These are phyloP conservation scores for Malbranchea cinnamomea DNA, from an alignment of 2,329 filamentous ascomycete species.

Conservation along the genomic window DNA sequence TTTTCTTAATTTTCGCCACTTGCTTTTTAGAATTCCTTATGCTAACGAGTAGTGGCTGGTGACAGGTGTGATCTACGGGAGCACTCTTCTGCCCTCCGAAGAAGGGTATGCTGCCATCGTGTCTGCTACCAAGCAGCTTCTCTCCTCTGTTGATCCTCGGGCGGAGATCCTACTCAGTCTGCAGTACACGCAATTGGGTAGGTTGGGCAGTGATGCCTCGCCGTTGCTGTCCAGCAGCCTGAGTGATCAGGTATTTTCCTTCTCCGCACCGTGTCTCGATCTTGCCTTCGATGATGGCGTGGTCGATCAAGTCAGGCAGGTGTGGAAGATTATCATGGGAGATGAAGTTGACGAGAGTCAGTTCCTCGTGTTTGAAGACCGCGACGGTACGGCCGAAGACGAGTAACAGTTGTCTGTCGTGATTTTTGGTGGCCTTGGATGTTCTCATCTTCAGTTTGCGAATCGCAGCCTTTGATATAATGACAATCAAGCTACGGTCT, in stretches of 20 bases:
- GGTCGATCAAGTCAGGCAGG: slow-evolving; percentile 50
- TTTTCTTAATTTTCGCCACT: slow-evolving; percentile 9
- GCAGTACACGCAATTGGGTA: slow-evolving; percentile 35
- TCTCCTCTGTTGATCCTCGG: slow-evolving; percentile 21
- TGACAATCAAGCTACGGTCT: too few species aligned
- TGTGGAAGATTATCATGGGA: slow-evolving; percentile 53
- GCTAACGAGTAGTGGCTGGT: slow-evolving; percentile 9
- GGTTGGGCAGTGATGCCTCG: slow-evolving; percentile 10
- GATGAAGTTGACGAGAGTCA: slow-evolving; percentile 34
- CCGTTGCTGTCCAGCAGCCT: too few species aligned
- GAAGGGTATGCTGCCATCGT: slow-evolving; percentile 27
- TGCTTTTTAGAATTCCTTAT: slow-evolving; percentile 3
- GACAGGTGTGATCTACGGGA: slow-evolving; percentile 45
- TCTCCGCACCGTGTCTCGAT: slow-evolving; percentile 46
- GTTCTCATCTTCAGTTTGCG: too few species aligned
- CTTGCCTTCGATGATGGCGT: slow-evolving; percentile 60
- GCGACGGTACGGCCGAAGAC: slow-evolving; percentile 47
- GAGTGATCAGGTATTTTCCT: slow-evolving; percentile 36
- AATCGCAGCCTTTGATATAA: too few species aligned
- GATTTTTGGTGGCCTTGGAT: too few species aligned
- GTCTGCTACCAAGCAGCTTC: slow-evolving; percentile 24
- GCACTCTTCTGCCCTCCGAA: slow-evolving; percentile 23
- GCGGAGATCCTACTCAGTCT: slow-evolving; percentile 37
- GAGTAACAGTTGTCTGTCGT: slow-evolving; percentile 1
- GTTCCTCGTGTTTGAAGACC: slow-evolving; percentile 69